These are phyloP conservation scores for Yamadazyma aaseri DNA, from an alignment of 1,139 yeast species.

Conservation along the genomic window DNA sequence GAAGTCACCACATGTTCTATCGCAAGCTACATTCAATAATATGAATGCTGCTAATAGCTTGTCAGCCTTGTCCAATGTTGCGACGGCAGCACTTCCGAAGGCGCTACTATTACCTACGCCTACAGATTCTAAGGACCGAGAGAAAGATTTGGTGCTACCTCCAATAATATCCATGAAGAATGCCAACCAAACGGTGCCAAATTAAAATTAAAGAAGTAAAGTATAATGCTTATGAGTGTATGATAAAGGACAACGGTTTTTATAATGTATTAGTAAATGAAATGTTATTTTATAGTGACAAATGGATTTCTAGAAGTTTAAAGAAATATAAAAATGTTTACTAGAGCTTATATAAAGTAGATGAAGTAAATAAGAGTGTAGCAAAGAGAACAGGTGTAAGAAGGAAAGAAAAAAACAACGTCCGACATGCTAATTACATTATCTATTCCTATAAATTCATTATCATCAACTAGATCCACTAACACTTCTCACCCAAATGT, in stretches of 20 bases:
- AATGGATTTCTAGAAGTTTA: no score
- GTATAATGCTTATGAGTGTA: no score
- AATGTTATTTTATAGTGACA: no score
- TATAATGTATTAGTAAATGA: no score
- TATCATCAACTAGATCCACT: slow-evolving; percentile 5
- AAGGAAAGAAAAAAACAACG: no score
- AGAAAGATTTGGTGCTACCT: slow-evolving; percentile 2
- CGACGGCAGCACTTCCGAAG: slow-evolving; percentile 1
- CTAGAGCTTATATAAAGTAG: no score
- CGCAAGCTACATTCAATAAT: neutral
- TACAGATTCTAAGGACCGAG: neutral
- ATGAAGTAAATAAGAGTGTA: no score
- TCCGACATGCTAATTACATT: no score
- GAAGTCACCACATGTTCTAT: slow-evolving; percentile 2
- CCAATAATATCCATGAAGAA: slow-evolving; percentile 2
- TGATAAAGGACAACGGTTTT: no score
- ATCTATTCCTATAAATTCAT: neutral
- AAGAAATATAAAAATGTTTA: no score
- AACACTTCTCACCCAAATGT: slow-evolving; percentile 41
- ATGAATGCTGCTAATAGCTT: slow-evolving; percentile 1
- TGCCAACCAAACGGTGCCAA: slow-evolving; percentile 1
- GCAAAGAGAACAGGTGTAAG: no score
- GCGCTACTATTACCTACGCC: slow-evolving; percentile 1
- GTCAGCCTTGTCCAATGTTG: slow-evolving; percentile 4
- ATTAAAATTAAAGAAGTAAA: slow-evolving; percentile 1